Percentiles rank a stretch among this genome's conserved stretches.
phyloP scores from a whole-genome alignment of 2,329 filamentous ascomycete genomes.

The Alternaria longipes region DNA sequence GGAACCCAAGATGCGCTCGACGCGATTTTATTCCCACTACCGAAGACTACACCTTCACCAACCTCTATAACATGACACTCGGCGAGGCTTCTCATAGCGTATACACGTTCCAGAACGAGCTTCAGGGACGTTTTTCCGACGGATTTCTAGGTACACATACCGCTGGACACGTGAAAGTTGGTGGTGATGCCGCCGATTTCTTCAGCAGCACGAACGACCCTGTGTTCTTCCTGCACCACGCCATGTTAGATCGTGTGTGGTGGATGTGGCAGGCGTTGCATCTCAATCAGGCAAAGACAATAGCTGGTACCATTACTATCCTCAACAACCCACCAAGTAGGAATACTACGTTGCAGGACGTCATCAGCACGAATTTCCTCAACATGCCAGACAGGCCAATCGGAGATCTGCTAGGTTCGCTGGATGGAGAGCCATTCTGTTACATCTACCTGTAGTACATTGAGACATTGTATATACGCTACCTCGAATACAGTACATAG shows the following conservation, averaged over 20 bases:
- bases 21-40: slow-evolving; percentile 44
- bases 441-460: slow-evolving; percentile 53
- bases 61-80: slow-evolving; percentile 57
- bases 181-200: slow-evolving; percentile 51
- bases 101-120: slow-evolving; percentile 45
- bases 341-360: slow-evolving; percentile 57
- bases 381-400: slow-evolving; percentile 45
- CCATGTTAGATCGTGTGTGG: slow-evolving; percentile 57
- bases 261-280: slow-evolving; percentile 58
- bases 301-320: slow-evolving; percentile 53
- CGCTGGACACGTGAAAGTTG: slow-evolving; percentile 47
- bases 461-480: not conserved
- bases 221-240: slow-evolving; percentile 59
- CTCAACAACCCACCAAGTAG: slow-evolving; percentile 52
- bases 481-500: not conserved
- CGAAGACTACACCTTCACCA: slow-evolving; percentile 29
- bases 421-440: slow-evolving; percentile 55
- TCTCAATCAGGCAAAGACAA: slow-evolving; percentile 16
- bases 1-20: slow-evolving; percentile 46
- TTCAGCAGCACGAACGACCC: slow-evolving; percentile 58
- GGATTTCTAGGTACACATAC: slow-evolving; percentile 51
- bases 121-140: slow-evolving; percentile 25
- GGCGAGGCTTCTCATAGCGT: slow-evolving; percentile 60
- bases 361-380: slow-evolving; percentile 51
- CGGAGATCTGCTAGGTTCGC: slow-evolving; percentile 51